A percentile compares a stretch with the other conserved stretches of the same genome.
These are phyloP conservation scores for Leptographium flavum DNA, from an alignment of 2,329 filamentous ascomycete species.

Conservation along the genomic window DNA sequence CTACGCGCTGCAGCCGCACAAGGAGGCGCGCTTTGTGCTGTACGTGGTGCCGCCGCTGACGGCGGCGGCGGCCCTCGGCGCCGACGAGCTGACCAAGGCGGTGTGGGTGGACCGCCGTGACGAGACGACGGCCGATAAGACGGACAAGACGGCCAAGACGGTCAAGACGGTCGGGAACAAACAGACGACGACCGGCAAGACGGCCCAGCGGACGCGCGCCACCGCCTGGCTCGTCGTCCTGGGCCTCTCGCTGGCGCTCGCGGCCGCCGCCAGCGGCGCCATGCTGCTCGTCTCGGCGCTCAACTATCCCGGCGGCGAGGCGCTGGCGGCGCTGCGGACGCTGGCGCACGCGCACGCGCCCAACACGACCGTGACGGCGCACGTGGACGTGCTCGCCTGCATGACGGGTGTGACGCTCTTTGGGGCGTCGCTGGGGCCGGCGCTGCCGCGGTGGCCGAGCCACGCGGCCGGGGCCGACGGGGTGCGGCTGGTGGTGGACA, in stretches of 20 bases:
- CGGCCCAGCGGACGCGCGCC: slow-evolving; percentile 18
- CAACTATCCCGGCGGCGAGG: slow-evolving; percentile 87
- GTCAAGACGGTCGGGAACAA: not conserved
- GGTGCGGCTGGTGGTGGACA: slow-evolving; percentile 34
- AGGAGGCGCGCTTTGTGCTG: slow-evolving; percentile 90
- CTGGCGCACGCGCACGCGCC: slow-evolving; percentile 19
- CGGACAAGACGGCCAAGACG: not conserved
- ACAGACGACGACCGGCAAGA: not conserved
- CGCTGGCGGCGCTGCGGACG: slow-evolving; percentile 41
- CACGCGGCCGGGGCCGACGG: not conserved
- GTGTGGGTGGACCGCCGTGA: slow-evolving; percentile 29
- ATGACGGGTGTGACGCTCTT: slow-evolving; percentile 61
- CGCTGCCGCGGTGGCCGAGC: slow-evolving; percentile 11
- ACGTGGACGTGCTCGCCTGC: slow-evolving; percentile 52
- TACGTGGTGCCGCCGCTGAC: slow-evolving; percentile 76
- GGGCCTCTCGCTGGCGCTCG: slow-evolving; percentile 41
- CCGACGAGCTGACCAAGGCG: slow-evolving; percentile 47
- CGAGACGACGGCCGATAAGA: not conserved
- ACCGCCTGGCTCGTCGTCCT: slow-evolving; percentile 40
- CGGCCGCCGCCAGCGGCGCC: slow-evolving; percentile 44
- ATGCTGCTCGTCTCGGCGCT: slow-evolving; percentile 70
- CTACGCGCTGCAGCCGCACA: slow-evolving; percentile 86
- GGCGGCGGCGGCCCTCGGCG: slow-evolving; percentile 58
- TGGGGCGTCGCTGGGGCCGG: slow-evolving; percentile 25
- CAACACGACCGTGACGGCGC: slow-evolving; percentile 27